Evolutionary conservation across 306 rosid genomes (phyloP), one percentile per base, ranked within the genome.

Genomic region (Astragalus membranaceus): DNA sequence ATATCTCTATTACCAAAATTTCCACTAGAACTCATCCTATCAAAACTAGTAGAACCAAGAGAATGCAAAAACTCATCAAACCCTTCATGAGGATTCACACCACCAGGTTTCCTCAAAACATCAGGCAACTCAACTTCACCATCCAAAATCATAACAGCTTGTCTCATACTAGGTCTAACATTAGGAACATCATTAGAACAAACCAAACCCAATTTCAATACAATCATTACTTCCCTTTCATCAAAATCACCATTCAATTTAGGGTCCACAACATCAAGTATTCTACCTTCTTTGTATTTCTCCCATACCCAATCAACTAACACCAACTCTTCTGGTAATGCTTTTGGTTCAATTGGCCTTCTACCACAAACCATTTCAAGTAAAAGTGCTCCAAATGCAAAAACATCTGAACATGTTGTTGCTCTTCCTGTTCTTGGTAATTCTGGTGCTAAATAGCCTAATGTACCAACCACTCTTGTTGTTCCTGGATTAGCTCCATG

Each of bases 291-390:
- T 42, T 57, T 77, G 78, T 69, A 87, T 53, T 47, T 84, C 1
- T 85, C 91, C 96, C 96, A 91, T 8, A 92, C 85, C 93, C 89
- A 87, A 62, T 92, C 97, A 46, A 89, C 88, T 84, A 92, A 66
- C 6, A 87, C 88, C 69, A 89, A 47, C 80, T 85, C 89, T 48
- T 84, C 92, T 2, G 79, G 82, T 59, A 37, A 32, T 2, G 82
- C 82, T 16, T 87, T 84, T 3, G 83, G 91, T 30, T 92, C 94
- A 70, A 92, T 85, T 8, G 96, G 97, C 50, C 96, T 82, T 0
- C 97, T 47, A 3, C 96, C 96, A 33, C 88, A 80, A 0, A 66
- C 94, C 43, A 89, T 91, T 70, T 92, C 97, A 0, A 92, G 79
- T 78, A 92, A 48, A 29, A 92, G 84, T 2, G 94, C 96, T 4